Percentiles rank a stretch among this genome's conserved stretches.
Conservation (phyloP, 1,284 basidiomycete genomes). For the Athelia psychrophila region DNA sequence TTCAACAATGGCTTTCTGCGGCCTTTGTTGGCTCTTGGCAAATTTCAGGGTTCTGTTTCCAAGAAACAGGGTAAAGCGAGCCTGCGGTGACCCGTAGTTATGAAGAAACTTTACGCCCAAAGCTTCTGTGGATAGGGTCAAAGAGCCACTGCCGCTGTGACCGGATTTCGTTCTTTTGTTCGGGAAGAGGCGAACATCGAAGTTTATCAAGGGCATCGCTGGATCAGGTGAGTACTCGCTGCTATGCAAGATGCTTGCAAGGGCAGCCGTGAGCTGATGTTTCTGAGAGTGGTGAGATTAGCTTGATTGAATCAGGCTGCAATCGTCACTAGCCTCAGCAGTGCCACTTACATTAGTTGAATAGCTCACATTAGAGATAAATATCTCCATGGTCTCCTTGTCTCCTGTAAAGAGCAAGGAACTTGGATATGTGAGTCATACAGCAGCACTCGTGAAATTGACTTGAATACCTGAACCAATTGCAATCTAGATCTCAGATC, state of each 20-base stretch:
- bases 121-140: conserved; percentile 44
- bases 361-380: background rate
- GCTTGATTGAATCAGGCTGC: background rate
- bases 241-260: background rate
- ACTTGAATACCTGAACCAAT: no score
- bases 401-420: no score
- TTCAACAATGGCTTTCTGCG: conserved; percentile 36
- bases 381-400: conserved; percentile 1
- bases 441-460: no score
- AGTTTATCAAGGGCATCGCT: conserved; percentile 30
- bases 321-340: background rate
- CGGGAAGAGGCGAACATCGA: conserved; percentile 43
- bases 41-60: conserved; percentile 36
- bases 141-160: conserved; percentile 38
- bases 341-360: background rate
- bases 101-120: conserved; percentile 42
- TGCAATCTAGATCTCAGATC: no score
- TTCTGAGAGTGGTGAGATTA: background rate
- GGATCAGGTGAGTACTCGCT: background rate
- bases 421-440: no score
- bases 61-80: conserved; percentile 20
- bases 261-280: background rate
- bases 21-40: conserved; percentile 25
- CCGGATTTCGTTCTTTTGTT: conserved; percentile 20
- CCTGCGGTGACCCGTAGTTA: conserved; percentile 34